Conservation (phyloP, 2,329 filamentous ascomycete genomes). For the Metarhizium brunneum region DNA sequence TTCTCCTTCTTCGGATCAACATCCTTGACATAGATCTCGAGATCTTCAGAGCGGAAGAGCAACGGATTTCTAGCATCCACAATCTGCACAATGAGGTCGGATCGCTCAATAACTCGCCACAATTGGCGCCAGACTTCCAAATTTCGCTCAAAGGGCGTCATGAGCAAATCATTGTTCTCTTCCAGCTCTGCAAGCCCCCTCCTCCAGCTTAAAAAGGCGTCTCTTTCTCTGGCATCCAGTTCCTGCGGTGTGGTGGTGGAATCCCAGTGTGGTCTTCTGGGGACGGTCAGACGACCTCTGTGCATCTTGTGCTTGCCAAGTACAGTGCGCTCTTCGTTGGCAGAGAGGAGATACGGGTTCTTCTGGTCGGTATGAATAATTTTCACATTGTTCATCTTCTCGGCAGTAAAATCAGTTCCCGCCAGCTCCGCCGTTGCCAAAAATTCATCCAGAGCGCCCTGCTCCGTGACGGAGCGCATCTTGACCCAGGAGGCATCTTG, state of each 20-base stretch:
- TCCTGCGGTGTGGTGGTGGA: slow-evolving; percentile 72
- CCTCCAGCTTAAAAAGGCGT: slow-evolving; percentile 79
- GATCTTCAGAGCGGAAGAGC: slow-evolving; percentile 86
- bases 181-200: slow-evolving; percentile 85
- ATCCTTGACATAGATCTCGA: slow-evolving; percentile 90
- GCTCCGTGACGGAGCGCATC: slow-evolving; percentile 98
- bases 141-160: slow-evolving; percentile 97
- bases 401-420: slow-evolving; percentile 96
- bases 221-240: slow-evolving; percentile 69
- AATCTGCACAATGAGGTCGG: slow-evolving; percentile 93
- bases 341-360: slow-evolving; percentile 86
- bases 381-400: slow-evolving; percentile 98
- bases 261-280: slow-evolving; percentile 84
- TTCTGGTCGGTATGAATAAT: slow-evolving; percentile 95
- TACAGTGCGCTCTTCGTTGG: slow-evolving; percentile 69
- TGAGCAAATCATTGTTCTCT: slow-evolving; percentile 85
- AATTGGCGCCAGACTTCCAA: slow-evolving; percentile 95
- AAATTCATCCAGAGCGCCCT: slow-evolving; percentile 94
- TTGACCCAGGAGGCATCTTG: slow-evolving; percentile 96
- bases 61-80: slow-evolving; percentile 94
- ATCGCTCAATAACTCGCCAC: slow-evolving; percentile 96
- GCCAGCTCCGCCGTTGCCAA: slow-evolving; percentile 90
- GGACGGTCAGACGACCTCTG: slow-evolving; percentile 72
- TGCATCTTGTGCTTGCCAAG: slow-evolving; percentile 78
- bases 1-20: slow-evolving; percentile 85